Base-by-base conservation (phyloP, 805 yeast genomes). In the Ogataea chonburiensis region DNA sequence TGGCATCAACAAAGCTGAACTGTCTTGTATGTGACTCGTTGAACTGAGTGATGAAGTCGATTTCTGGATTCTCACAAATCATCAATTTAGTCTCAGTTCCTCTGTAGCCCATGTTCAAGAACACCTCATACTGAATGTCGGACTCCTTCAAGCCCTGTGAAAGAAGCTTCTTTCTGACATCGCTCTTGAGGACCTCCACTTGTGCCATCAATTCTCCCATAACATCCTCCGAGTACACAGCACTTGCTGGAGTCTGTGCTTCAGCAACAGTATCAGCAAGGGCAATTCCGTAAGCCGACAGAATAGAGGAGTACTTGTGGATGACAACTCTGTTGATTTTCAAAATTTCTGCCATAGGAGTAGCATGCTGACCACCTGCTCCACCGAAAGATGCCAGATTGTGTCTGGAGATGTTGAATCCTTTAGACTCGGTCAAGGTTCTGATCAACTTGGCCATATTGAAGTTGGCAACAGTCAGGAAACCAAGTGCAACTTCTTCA, bases 341-440 rank as follows among this genome's bases (percentile, higher is more conserved):
- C 47, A 86, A 64, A 15, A 73, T 71, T 38, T 73, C 69, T 0
- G 93, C 93, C 18, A 86, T 75, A 3, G 83, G 75, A 19, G 75
- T 77, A 3, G 89, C 86, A 54, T 82, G 87, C 61, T 86, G 95
- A 7, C 94, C 94, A 34, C 94, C 95, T 17, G 93, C 93, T 23
- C 95, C 95, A 27, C 95, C 95, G 59, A 86, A 85, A 4, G 87
- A 71, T 2, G 86, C 91, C 43, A 86, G 61, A 29, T 75, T 62
- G 55, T 86, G 94, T 12, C 70, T 65, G 7, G 81, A 56, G 0
- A 77, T 73, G 31, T 71, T 70, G 52, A 76, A 74, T 3, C 95
- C 95, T 51, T 77, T 82, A 2, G 88, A 82, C 52, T 85, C 95
- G 0, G 94, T 85, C 37, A 86, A 61, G 17, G 80, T 76, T 38